Base-by-base conservation (phyloP, 345 rosid species). In the Theobroma cacao region DNA sequence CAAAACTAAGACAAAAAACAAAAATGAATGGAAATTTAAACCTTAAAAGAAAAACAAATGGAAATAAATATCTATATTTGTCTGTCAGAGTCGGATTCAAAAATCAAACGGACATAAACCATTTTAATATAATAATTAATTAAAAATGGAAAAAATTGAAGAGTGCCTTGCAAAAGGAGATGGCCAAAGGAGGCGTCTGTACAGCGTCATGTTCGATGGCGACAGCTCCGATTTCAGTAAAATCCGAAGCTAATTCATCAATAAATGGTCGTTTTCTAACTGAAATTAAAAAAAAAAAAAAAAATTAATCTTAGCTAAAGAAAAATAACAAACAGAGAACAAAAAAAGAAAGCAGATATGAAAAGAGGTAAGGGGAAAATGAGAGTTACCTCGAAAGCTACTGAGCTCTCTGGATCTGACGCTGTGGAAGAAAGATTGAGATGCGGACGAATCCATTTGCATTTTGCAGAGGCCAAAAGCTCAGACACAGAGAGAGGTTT, bases 161-260 rank as follows among this genome's bases (percentile, higher is more conserved):
- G 11, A 24, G 11, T 73, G 93, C 98, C 93, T 93, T 90, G 86
- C 90, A 84, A 77, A 90, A 95, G 6, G 98, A 92, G 71, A 92
- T 78, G 17, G 98, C 92, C 82, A 95, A 50, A 0, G 99, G 98
- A 24, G 98, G 97, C n/a, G 97, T 85, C 41, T 83, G 87, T 30
- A 82, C 80, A 6, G 89, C 91, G 66, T 75, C 75, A 84, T 91
- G 98, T 50, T 89, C 89, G 4, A 93, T 84, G 11, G 94, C 81
- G 2, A 90, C 70, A 33, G 88, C 86, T 38, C 93, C 93, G 9
- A 78, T 76, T 84, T 91, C 97, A 28, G 70, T 66, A 70, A 85
- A 82, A 65, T 72, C 79, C 58, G 86, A 80, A 53, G 73, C 79
- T 30, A 72, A 80, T 33, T 85, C 87, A 10, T 77, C 75, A 18